Base-by-base conservation (phyloP, 2,329 filamentous ascomycete species). In the Talaromyces sp. region DNA sequence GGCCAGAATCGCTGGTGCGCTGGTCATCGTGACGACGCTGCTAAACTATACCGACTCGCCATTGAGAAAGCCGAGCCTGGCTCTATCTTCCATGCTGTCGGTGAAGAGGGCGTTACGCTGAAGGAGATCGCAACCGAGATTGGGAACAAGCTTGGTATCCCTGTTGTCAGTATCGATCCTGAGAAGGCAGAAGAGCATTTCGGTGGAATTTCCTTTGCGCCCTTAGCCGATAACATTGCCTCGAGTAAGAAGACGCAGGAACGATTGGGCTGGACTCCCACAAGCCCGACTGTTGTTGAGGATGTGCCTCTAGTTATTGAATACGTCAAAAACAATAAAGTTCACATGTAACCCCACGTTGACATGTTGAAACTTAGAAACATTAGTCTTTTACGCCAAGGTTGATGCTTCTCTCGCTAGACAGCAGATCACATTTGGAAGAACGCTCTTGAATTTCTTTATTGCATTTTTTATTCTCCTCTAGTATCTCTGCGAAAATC, bases 131-230 rank as follows among this genome's bases (percentile, higher is more conserved):
- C 41, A 13, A 32, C 24, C 3, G 41, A 7, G 24, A 17, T 44
- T 32, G 41, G 41, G 8, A 32, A 30, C 3, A 7, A 17, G 14
- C 16, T 44, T 20, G 24, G 24, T 8, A 16, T 44, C 19, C 41
- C 41, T 17, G 24, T 32, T 44, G 41, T 33, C 10, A 17, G 24
- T 20, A 16, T 32, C 11, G 14, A 3, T 10, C n/a, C 24, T 4
- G 41, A 44, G 41, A 44, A 30, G n/a, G n/a, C 17, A 13, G 24
- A 16, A 24, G 24, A 44, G n/a, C 41, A 44, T 44, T 44, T 44
- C 19, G 41, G 24, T 3, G 4, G 41, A 14, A 32, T 44, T 44
- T 4, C n/a, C 11, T 44, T 32, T 32, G 24, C 13, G 4, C 7
- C 24, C 27, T 17, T 11, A 14, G 41, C 41, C 14, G 27, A 44